A percentile compares a stretch with the other conserved stretches of the same genome.
Evolutionary conservation across 139 green algal genomes (phyloP).

Genomic region (Micractinium sp.): DNA sequence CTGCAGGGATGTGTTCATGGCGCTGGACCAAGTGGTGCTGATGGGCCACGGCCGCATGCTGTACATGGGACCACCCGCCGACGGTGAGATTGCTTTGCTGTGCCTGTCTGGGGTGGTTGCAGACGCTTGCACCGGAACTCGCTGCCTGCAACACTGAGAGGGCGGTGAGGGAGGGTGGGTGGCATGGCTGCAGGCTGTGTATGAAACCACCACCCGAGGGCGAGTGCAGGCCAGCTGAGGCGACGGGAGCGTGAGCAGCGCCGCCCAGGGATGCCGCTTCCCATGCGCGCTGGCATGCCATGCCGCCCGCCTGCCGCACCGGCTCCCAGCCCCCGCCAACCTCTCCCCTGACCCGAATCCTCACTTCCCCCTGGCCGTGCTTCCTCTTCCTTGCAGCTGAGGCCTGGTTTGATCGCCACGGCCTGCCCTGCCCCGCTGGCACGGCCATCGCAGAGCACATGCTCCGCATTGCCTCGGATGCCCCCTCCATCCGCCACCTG

Average conservation of each 20-base stretch:
- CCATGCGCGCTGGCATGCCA: too few relatives aligned
- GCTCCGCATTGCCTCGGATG: slow-evolving; percentile 38
- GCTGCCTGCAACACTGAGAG: neutral
- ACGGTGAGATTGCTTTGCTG: slow-evolving; percentile 10
- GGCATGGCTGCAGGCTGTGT: slow-evolving; percentile 66
- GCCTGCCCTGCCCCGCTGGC: slow-evolving; percentile 51
- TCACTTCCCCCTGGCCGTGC: neutral
- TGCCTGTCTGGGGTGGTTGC: too few relatives aligned
- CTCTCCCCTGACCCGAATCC: neutral
- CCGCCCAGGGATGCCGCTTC: too few relatives aligned
- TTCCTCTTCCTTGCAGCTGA: slow-evolving; percentile 17
- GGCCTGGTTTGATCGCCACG: slow-evolving; percentile 38
- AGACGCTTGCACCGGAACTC: too few relatives aligned
- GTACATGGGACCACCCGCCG: slow-evolving; percentile 53
- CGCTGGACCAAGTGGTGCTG: slow-evolving; percentile 74
- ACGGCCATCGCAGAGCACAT: slow-evolving; percentile 61
- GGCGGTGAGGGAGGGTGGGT: slow-evolving; percentile 63
- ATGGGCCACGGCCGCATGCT: slow-evolving; percentile 70
- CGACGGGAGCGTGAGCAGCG: too few relatives aligned
- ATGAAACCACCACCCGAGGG: slow-evolving; percentile 41
- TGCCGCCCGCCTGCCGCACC: too few relatives aligned
- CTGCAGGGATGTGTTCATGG: slow-evolving; percentile 59
- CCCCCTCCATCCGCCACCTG: slow-evolving; percentile 19
- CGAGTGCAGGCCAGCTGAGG: neutral
- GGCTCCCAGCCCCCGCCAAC: neutral